Evolutionary conservation across 208 protist species (phyloP).

Genomic region (Herpetomonas tarakana): DNA sequence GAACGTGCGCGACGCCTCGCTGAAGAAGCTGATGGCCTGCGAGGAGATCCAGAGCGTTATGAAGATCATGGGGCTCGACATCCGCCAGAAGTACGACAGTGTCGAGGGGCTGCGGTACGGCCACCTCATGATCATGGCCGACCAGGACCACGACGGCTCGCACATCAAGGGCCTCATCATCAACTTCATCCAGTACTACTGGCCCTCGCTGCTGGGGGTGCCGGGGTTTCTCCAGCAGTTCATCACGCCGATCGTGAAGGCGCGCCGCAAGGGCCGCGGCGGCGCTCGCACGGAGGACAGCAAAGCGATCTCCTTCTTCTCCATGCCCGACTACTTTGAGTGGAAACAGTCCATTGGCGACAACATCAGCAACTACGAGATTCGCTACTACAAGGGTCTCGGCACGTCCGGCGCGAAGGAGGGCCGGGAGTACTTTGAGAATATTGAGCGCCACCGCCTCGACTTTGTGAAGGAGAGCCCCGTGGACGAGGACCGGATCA

Average conservation of each 20-base stretch:
- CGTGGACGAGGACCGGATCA: constrained; percentile 94
- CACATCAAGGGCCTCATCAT: constrained; percentile 99
- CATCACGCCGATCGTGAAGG: constrained; percentile 99
- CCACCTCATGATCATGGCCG: constrained; percentile 99
- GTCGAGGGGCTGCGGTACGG: constrained; percentile 97
- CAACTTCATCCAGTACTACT: constrained; percentile 99
- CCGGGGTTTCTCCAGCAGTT: constrained; percentile 99
- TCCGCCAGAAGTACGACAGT: constrained; percentile 89
- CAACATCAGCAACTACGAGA: constrained; percentile 87
- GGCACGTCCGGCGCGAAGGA: constrained; percentile 96
- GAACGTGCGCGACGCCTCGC: constrained; percentile 98
- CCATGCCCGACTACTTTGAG: constrained; percentile 98
- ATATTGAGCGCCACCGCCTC: constrained; percentile 97
- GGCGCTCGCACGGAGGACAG: constrained; percentile 18
- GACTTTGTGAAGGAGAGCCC: constrained; percentile 90
- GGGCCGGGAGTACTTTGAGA: constrained; percentile 99
- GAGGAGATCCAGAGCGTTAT: constrained; percentile 95
- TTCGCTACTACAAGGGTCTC: constrained; percentile 99
- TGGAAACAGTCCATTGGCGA: constrained; percentile 91
- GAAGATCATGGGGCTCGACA: constrained; percentile 96
- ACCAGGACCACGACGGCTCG: constrained; percentile 99
- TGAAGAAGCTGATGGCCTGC: constrained; percentile 94
- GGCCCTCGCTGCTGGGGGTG: constrained; percentile 96
- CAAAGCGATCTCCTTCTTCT: constrained; percentile 97
- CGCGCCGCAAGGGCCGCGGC: constrained; percentile 78